Evolutionary conservation across 768 basidiomycete species (phyloP).

Genomic region (Amanita inopinata): DNA sequence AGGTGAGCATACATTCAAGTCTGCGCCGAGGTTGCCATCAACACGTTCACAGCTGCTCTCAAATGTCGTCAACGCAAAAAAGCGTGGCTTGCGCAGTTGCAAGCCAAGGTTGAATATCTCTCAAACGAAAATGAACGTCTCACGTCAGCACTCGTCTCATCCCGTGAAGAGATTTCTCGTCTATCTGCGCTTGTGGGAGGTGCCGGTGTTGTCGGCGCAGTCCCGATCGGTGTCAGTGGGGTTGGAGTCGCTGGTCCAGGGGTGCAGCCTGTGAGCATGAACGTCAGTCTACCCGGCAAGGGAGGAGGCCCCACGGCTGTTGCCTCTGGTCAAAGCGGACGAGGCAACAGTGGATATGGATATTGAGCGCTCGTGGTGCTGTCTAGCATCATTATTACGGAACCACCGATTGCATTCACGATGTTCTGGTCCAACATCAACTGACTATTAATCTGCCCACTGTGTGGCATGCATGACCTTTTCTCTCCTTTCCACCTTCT

Average conservation of each 20-base stretch:
- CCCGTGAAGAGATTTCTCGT: slow-evolving; percentile 87
- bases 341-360: slow-evolving; percentile 29
- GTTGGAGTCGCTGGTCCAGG: slow-evolving; percentile 21
- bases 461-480: no score
- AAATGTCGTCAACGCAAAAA: slow-evolving; percentile 99
- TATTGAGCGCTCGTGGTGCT: slow-evolving; percentile 24
- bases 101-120: slow-evolving; percentile 88
- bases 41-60: slow-evolving; percentile 61
- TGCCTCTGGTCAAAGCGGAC: slow-evolving; percentile 22
- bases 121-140: slow-evolving; percentile 93
- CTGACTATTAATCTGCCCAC: no score
- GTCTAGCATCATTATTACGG: slow-evolving; percentile 9
- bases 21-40: neutral
- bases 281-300: slow-evolving; percentile 26
- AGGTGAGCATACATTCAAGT: slow-evolving; percentile 40
- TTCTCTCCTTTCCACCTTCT: neutral
- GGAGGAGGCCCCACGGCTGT: slow-evolving; percentile 19
- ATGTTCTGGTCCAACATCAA: no score
- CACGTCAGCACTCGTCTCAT: slow-evolving; percentile 73
- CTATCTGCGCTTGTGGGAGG: slow-evolving; percentile 64
- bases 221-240: slow-evolving; percentile 16
- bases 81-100: slow-evolving; percentile 89
- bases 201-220: slow-evolving; percentile 40
- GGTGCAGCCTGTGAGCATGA: slow-evolving; percentile 37
- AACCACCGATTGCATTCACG: slow-evolving; percentile 1